phyloP scores from a whole-genome alignment of 2,329 filamentous ascomycete species.

The Aotearoamyces nothofagi region DNA sequence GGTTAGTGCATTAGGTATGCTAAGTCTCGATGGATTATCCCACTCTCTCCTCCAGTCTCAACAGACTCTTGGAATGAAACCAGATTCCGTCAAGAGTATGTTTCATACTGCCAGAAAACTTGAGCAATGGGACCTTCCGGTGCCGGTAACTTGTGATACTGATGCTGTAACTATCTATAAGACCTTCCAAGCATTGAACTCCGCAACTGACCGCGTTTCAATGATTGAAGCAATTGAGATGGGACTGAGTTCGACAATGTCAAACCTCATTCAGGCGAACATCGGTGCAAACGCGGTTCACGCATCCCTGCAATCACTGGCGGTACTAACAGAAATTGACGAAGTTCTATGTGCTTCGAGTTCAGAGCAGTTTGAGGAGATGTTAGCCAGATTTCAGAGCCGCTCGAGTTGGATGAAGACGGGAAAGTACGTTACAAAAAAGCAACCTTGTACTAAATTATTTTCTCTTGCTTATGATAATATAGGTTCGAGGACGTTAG shows the following conservation, averaged over 20 bases:
- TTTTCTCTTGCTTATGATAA: conserved; percentile 24
- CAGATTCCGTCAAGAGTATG: conserved; percentile 51
- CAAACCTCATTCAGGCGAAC: conserved; percentile 31
- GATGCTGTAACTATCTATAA: conserved; percentile 62
- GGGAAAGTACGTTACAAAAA: conserved; percentile 45
- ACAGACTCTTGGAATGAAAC: conserved; percentile 39
- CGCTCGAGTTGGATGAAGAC: conserved; percentile 70
- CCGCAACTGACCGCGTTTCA: conserved; percentile 37
- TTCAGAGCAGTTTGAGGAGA: conserved; percentile 40
- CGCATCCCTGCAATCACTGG: conserved; percentile 44
- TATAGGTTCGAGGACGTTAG: conserved; percentile 63
- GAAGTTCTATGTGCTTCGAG: conserved; percentile 53
- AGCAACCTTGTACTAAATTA: conserved; percentile 7
- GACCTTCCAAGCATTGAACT: conserved; percentile 64
- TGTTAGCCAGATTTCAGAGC: conserved; percentile 46
- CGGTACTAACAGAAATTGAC: conserved; percentile 66
- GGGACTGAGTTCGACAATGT: conserved; percentile 45
- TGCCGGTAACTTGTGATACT: conserved; percentile 44
- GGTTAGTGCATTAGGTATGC: conserved; percentile 59
- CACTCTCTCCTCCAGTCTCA: conserved; percentile 62
- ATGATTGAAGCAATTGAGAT: conserved; percentile 45
- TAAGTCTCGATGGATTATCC: conserved; percentile 77
- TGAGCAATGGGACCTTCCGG: conserved; percentile 83
- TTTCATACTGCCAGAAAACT: conserved; percentile 69
- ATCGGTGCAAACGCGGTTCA: conserved; percentile 36